A percentile compares a stretch with the other conserved stretches of the same genome.
Evolutionary conservation across 75 land plant genomes (phyloP).

Genomic region (Cryptomeria japonica): DNA sequence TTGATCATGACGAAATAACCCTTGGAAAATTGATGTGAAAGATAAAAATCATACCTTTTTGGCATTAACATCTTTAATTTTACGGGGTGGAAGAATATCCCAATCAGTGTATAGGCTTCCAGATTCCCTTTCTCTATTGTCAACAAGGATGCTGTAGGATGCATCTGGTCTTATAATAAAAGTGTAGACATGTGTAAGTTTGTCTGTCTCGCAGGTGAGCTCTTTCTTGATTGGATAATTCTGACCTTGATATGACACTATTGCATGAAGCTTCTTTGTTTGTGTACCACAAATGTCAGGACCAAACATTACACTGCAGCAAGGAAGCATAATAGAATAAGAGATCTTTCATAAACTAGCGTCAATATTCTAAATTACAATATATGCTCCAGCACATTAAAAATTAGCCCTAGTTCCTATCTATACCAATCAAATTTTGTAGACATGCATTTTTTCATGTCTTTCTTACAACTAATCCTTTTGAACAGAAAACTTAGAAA

Average conservation of each 20-base stretch:
- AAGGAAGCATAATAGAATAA: constrained; percentile 7
- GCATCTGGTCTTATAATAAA: constrained; percentile 88
- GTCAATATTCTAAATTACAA: neutral
- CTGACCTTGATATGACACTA: constrained; percentile 67
- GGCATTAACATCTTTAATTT: constrained; percentile 79
- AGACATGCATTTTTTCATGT: neutral
- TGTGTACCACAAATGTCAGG: constrained; percentile 87
- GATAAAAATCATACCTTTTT: constrained; percentile 60
- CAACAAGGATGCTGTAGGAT: constrained; percentile 73
- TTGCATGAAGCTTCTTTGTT: constrained; percentile 81
- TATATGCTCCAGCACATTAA: neutral
- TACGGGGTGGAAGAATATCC: constrained; percentile 92
- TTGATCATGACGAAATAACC: neutral
- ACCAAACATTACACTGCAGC: constrained; percentile 88
- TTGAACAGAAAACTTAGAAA: neutral
- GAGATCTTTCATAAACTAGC: neutral
- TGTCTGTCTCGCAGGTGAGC: constrained; percentile 80
- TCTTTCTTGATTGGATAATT: constrained; percentile 83
- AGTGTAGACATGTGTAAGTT: constrained; percentile 86
- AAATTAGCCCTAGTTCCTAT: neutral
- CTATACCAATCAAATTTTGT: neutral
- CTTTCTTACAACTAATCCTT: neutral
- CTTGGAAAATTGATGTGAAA: neutral
- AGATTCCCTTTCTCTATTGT: constrained; percentile 74
- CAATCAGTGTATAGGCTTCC: constrained; percentile 95